phyloP scores from a whole-genome alignment of 495 filamentous ascomycete species.

The Xylaria intraflava region DNA sequence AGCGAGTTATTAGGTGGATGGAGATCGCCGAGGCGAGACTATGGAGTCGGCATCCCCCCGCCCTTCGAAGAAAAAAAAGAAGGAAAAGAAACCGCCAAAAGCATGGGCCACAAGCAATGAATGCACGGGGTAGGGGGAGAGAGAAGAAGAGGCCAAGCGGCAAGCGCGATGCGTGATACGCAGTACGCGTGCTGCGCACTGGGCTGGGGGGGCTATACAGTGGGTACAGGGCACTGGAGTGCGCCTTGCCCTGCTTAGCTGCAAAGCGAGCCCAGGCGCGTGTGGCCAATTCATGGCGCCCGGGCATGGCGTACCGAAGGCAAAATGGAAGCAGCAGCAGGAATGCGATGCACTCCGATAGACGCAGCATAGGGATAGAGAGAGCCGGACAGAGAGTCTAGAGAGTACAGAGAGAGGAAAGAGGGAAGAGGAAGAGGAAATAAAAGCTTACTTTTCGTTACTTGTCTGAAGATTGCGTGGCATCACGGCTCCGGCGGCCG shows the following conservation, averaged over 20 bases:
- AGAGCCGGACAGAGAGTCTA: conserved; percentile 3
- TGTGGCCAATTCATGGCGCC: conserved; percentile 2
- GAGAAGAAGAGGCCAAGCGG: neutral
- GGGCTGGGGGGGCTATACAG: conserved; percentile 1
- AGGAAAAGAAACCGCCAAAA: conserved; percentile 3
- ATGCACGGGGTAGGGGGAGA: neutral
- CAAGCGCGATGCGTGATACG: conserved; percentile 13
- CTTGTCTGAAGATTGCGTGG: conserved; percentile 39
- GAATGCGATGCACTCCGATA: neutral
- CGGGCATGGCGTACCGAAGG: neutral
- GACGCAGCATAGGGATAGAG: neutral
- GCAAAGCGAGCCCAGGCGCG: conserved; percentile 3
- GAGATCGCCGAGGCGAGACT: conserved; percentile 25
- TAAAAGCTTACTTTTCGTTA: conserved; percentile 40
- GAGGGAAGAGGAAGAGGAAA: conserved; percentile 10
- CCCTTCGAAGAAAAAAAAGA: neutral
- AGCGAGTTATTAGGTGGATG: conserved; percentile 6
- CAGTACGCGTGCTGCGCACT: conserved; percentile 16
- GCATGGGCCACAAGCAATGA: neutral
- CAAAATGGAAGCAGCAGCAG: neutral
- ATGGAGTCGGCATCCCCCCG: conserved; percentile 26
- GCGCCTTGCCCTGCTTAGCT: conserved; percentile 15
- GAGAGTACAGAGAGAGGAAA: neutral
- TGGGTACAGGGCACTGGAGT: conserved; percentile 14
- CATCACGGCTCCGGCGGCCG: conserved; percentile 30